A percentile compares a stretch with the other conserved stretches of the same genome.
phyloP scores from a whole-genome alignment of 257 asterid genomes.

The Petunia axillaris region DNA sequence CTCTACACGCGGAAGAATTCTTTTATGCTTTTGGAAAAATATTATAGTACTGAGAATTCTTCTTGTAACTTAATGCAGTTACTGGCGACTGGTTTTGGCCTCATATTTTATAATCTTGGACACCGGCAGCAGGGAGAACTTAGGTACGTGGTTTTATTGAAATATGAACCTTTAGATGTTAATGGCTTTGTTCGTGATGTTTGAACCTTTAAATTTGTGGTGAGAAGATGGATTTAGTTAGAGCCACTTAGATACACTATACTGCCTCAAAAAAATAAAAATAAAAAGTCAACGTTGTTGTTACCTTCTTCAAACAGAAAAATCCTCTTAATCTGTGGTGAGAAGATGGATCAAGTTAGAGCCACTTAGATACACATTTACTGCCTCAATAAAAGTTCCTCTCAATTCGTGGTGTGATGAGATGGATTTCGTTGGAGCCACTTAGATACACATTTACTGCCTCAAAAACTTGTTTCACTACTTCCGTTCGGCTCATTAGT shows the following conservation, averaged over 20 bases:
- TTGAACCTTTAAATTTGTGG: background rate
- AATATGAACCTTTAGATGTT: background rate
- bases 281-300: too few relatives aligned
- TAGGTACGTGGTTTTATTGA: conserved; percentile 52
- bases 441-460: conserved; percentile 2
- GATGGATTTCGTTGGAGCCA: background rate
- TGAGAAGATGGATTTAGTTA: too few relatives aligned
- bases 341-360: background rate
- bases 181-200: background rate
- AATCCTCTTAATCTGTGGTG: background rate
- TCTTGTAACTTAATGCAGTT: conserved; percentile 47
- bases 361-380: conserved; percentile 2
- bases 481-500: background rate
- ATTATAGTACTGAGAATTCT: background rate
- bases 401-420: background rate
- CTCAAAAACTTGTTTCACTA: background rate
- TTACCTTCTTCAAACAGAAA: too few relatives aligned
- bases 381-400: background rate
- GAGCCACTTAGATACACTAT: too few relatives aligned
- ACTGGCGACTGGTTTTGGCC: conserved; percentile 79
- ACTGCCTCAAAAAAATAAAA: too few relatives aligned
- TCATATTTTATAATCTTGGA: conserved; percentile 90
- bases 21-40: background rate
- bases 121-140: conserved; percentile 83
- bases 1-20: background rate